Percentiles rank a stretch among this genome's conserved stretches.
Conservation (phyloP, 352 stramenopile genomes). For the Saprolegnia diclina region DNA sequence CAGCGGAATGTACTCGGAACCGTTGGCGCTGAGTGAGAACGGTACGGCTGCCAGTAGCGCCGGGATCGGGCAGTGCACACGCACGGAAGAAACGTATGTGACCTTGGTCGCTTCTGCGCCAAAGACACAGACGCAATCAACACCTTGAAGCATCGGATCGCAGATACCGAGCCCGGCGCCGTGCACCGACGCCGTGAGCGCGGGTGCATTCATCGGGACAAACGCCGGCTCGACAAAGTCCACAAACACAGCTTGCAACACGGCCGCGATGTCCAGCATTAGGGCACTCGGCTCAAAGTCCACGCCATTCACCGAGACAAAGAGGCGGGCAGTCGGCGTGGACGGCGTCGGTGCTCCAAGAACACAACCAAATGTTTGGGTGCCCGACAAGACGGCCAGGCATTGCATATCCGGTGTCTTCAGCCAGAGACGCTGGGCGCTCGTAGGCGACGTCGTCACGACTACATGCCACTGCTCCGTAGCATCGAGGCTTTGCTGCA, state of each 20-base stretch:
- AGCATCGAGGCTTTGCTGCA: conserved; percentile 29
- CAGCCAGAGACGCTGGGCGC: background rate
- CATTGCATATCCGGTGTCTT: background rate
- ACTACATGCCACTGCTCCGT: conserved; percentile 15
- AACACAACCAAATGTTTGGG: conserved; percentile 31
- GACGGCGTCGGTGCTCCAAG: conserved; percentile 27
- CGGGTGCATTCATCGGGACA: background rate
- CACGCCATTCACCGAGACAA: conserved; percentile 60
- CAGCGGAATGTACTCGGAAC: background rate
- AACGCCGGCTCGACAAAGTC: background rate
- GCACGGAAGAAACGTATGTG: conserved; percentile 1
- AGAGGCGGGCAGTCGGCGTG: conserved; percentile 31
- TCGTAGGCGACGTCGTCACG: background rate
- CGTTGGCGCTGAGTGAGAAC: conserved; percentile 10
- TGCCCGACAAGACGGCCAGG: conserved; percentile 1
- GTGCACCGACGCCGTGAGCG: background rate
- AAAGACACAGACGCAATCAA: background rate
- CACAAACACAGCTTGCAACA: background rate
- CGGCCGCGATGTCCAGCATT: background rate
- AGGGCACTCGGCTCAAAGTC: conserved; percentile 40
- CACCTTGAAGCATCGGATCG: background rate
- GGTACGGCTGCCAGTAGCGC: background rate
- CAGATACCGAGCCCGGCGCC: conserved; percentile 10
- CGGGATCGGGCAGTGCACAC: conserved; percentile 9
- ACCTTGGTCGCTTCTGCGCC: background rate